These are phyloP conservation scores for Penicillium sp. DNA, from an alignment of 2,329 filamentous ascomycete species.

Conservation along the genomic window DNA sequence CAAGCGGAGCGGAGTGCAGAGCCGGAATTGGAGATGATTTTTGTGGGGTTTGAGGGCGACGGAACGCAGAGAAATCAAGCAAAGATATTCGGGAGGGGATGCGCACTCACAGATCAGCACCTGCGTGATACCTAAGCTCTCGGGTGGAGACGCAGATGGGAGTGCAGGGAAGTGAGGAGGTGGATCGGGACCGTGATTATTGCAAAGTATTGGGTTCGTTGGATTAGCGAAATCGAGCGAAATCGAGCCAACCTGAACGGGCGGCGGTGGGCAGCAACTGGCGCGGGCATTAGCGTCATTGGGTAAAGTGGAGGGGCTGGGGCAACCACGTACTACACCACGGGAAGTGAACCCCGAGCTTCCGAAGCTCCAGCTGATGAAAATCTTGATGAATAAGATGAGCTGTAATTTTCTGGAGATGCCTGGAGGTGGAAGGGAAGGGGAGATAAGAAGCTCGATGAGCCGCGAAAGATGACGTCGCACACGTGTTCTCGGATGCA, in stretches of 20 bases:
- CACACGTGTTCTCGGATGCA: conserved; percentile 8
- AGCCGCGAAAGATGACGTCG: conserved; percentile 19
- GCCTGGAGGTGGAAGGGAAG: neutral
- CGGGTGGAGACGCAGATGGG: conserved; percentile 5
- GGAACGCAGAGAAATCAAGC: conserved; percentile 19
- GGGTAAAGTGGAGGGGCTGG: conserved; percentile 19
- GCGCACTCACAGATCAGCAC: conserved; percentile 20
- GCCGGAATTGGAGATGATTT: conserved; percentile 26
- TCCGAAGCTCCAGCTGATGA: neutral
- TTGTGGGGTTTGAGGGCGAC: conserved; percentile 21
- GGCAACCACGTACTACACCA: neutral
- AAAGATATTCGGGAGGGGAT: conserved; percentile 8
- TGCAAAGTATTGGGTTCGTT: conserved; percentile 1
- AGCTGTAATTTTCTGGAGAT: neutral
- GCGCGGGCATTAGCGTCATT: conserved; percentile 16
- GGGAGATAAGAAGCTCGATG: neutral
- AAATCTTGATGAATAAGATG: neutral
- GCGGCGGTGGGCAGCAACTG: conserved; percentile 19
- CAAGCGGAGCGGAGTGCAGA: conserved; percentile 10
- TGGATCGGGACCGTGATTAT: neutral
- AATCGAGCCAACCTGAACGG: conserved; percentile 17
- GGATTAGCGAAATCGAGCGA: conserved; percentile 22
- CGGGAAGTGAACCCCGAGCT: neutral
- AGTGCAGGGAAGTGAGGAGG: conserved; percentile 7
- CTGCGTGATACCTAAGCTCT: conserved; percentile 4